Conservation (phyloP, 306 rosid species). For the Castanea sativa region DNA sequence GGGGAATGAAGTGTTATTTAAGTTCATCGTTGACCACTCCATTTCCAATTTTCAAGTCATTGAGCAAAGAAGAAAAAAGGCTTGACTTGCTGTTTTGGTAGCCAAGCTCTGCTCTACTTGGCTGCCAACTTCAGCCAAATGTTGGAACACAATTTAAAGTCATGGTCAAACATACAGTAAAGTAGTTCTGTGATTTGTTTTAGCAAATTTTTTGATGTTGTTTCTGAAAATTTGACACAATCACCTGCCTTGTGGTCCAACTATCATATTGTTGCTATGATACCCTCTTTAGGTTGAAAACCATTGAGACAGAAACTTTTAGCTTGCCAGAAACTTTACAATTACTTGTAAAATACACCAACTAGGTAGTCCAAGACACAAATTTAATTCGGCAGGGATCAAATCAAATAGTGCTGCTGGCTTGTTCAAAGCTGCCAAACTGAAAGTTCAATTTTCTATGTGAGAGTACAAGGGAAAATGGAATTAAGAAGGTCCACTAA, state of each 20-base stretch:
- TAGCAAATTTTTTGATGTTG: not conserved
- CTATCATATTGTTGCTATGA: not conserved
- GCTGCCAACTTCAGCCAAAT: constrained; percentile 22
- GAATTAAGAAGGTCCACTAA: not conserved
- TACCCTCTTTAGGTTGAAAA: not conserved
- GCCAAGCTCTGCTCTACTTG: not conserved
- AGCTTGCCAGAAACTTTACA: not conserved
- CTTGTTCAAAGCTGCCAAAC: not conserved
- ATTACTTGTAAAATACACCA: not conserved
- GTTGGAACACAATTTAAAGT: not conserved
- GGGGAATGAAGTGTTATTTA: not conserved
- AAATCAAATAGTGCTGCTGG: not conserved
- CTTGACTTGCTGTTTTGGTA: not conserved
- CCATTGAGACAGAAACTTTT: not conserved
- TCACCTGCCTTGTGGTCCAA: not conserved
- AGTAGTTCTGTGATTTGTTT: not conserved
- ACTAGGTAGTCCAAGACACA: too few species aligned
- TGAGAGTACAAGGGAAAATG: too few species aligned
- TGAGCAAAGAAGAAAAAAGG: not conserved
- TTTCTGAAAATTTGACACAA: not conserved
- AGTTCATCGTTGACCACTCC: constrained; percentile 10
- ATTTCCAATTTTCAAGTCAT: constrained; percentile 4
- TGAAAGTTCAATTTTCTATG: not conserved
- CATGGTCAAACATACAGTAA: not conserved
- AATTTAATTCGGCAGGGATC: not conserved